These are phyloP conservation scores for Eucalyptus marginata DNA, from an alignment of 345 rosid genomes.

Conservation along the genomic window DNA sequence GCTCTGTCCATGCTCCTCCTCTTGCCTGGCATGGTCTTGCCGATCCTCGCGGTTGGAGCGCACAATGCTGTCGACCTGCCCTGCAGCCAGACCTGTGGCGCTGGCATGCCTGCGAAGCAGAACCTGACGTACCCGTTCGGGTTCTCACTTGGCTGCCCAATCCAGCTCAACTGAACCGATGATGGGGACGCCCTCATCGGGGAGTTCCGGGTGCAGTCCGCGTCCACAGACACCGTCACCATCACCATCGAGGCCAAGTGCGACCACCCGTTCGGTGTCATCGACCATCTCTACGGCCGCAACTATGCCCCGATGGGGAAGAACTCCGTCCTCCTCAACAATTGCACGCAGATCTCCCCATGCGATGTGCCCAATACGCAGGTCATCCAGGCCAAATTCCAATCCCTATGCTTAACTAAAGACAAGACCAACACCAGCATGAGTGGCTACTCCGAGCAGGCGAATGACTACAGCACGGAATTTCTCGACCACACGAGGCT, in stretches of 20 bases:
- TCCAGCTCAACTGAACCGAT: slow-evolving; percentile 32
- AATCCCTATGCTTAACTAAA: background rate
- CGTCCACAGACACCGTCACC: slow-evolving; percentile 3
- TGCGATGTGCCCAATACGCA: slow-evolving; percentile 18
- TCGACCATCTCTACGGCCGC: slow-evolving; percentile 13
- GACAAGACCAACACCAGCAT: background rate
- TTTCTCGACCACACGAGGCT: slow-evolving; percentile 6
- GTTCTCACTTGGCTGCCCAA: slow-evolving; percentile 29
- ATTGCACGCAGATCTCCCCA: slow-evolving; percentile 7
- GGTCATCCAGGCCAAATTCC: slow-evolving; percentile 17
- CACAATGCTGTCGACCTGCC: background rate
- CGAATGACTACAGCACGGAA: background rate
- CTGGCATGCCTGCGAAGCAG: background rate
- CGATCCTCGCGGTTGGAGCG: background rate
- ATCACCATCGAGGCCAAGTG: slow-evolving; percentile 29
- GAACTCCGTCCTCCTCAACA: slow-evolving; percentile 29
- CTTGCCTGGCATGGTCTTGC: background rate
- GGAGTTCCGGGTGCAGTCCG: slow-evolving; percentile 6
- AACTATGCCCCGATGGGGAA: slow-evolving; percentile 27
- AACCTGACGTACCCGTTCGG: slow-evolving; percentile 47
- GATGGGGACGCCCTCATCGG: slow-evolving; percentile 1
- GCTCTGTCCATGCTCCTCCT: background rate
- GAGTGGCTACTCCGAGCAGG: slow-evolving; percentile 12
- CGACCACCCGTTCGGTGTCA: slow-evolving; percentile 16
- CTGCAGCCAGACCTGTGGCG: slow-evolving; percentile 31